Conservation (phyloP, 208 protist genomes). For the Herpetomonas samuelpessoai region DNA sequence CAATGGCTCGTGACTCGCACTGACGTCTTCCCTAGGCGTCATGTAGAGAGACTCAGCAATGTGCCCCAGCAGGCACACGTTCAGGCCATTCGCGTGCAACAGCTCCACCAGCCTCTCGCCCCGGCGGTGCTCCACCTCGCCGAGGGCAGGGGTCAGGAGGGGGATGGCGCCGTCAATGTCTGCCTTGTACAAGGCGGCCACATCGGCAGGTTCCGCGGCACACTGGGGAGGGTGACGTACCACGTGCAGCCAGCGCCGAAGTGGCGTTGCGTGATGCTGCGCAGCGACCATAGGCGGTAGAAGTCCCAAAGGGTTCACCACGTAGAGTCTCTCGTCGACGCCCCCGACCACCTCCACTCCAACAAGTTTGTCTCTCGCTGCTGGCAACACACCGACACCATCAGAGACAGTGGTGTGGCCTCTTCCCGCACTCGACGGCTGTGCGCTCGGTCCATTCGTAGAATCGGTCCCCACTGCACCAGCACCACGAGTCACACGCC, state of each 20-base stretch:
- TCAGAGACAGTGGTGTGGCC: too few relatives aligned
- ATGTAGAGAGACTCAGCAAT: conserved; percentile 25
- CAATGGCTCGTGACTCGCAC: conserved; percentile 23
- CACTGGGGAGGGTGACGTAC: conserved; percentile 19
- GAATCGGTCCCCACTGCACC: too few relatives aligned
- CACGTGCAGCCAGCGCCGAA: conserved; percentile 44
- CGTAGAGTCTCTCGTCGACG: conserved; percentile 44
- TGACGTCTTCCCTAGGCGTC: conserved; percentile 25
- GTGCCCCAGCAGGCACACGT: conserved; percentile 40
- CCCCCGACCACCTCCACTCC: conserved; percentile 51
- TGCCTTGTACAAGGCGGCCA: conserved; percentile 18
- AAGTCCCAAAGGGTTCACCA: conserved; percentile 42
- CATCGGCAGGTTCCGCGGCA: conserved; percentile 7
- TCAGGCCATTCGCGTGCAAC: conserved; percentile 35
- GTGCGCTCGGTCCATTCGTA: too few relatives aligned
- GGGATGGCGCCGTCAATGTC: conserved; percentile 7
- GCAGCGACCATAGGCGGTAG: conserved; percentile 28
- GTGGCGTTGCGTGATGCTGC: conserved; percentile 13
- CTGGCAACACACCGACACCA: not conserved
- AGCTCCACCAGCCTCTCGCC: conserved; percentile 27
- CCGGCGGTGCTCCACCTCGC: conserved; percentile 22
- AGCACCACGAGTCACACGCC: too few relatives aligned
- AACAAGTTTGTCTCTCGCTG: conserved; percentile 19
- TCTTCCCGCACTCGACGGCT: too few relatives aligned
- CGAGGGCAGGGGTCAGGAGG: conserved; percentile 22